Evolutionary conservation across 768 basidiomycete genomes (phyloP).

Genomic region (Russula brevipes): DNA sequence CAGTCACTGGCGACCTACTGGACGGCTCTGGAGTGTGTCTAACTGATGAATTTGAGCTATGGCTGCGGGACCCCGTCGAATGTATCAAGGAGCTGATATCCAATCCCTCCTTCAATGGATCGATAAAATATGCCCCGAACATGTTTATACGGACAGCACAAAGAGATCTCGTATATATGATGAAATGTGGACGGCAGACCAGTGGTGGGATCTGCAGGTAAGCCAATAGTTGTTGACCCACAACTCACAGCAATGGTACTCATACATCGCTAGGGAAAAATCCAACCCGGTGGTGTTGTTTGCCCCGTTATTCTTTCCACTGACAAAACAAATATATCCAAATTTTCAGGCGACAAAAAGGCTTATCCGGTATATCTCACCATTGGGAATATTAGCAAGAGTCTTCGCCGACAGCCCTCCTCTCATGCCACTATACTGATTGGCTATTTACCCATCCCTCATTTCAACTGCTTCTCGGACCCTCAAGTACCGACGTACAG

Average conservation of each 20-base stretch:
- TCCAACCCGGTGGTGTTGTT: neutral
- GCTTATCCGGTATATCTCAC: slow-evolving; percentile 33
- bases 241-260: neutral
- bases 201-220: neutral
- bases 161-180: neutral
- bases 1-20: too few relatives aligned
- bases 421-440: slow-evolving; percentile 25
- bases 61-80: neutral
- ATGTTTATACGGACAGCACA: neutral
- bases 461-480: slow-evolving; percentile 10
- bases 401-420: slow-evolving; percentile 24
- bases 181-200: neutral
- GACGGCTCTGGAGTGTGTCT: too few relatives aligned
- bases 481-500: neutral
- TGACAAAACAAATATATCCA: neutral
- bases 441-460: slow-evolving; percentile 28
- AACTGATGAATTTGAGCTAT: neutral
- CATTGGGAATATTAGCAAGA: slow-evolving; percentile 19
- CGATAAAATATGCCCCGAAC: neutral
- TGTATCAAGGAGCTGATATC: neutral
- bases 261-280: neutral
- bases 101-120: neutral
- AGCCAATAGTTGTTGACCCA: too few relatives aligned
- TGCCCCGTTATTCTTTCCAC: neutral
- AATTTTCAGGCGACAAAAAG: slow-evolving; percentile 1